A percentile compares a stretch with the other conserved stretches of the same genome.
Conservation (phyloP, 768 basidiomycete genomes). For the Suillus variegatus region DNA sequence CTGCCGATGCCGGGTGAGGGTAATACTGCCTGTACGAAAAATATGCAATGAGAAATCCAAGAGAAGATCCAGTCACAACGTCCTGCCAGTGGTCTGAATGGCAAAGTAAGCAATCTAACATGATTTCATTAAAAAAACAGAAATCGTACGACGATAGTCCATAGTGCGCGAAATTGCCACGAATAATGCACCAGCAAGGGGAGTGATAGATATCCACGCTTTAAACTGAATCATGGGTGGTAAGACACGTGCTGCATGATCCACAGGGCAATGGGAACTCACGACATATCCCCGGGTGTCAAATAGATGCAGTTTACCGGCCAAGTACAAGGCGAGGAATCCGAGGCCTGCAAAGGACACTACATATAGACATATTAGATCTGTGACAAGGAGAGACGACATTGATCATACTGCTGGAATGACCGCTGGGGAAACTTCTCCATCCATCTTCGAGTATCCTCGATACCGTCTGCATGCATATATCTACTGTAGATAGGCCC, state of each 20-base stretch:
- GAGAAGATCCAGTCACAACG: slow-evolving; percentile 71
- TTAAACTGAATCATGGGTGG: slow-evolving; percentile 46
- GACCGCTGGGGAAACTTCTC: slow-evolving; percentile 90
- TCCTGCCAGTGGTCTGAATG: slow-evolving; percentile 87
- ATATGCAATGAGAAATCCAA: slow-evolving; percentile 73
- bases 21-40: slow-evolving; percentile 85
- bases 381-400: neutral
- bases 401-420: slow-evolving; percentile 70
- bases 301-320: slow-evolving; percentile 89
- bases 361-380: slow-evolving; percentile 25
- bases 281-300: slow-evolving; percentile 76
- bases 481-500: slow-evolving; percentile 66
- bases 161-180: slow-evolving; percentile 88
- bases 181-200: slow-evolving; percentile 70
- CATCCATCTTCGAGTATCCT: slow-evolving; percentile 75
- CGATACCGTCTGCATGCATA: slow-evolving; percentile 75
- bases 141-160: slow-evolving; percentile 80
- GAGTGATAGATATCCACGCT: slow-evolving; percentile 79
- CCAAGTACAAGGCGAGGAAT: slow-evolving; percentile 84
- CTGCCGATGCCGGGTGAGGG: slow-evolving; percentile 57
- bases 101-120: slow-evolving; percentile 2
- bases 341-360: slow-evolving; percentile 93
- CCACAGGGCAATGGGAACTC: slow-evolving; percentile 21
- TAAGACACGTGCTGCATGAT: neutral
- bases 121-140: neutral